Percentiles rank a stretch among this genome's conserved stretches.
Conservation (phyloP, 116 monocot species). For the Zostera marina region DNA sequence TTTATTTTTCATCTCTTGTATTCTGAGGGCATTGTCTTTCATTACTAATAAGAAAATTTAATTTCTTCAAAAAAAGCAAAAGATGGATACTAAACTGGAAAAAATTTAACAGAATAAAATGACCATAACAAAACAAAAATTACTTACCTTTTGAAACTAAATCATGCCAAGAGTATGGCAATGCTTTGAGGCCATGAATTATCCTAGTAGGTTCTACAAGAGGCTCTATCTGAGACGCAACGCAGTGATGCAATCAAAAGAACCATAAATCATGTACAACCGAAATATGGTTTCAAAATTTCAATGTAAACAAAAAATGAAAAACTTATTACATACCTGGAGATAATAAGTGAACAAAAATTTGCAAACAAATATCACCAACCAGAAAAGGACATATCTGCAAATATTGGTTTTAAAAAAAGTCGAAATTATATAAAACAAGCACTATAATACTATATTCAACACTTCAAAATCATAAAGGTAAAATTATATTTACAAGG, state of each 20-base stretch:
- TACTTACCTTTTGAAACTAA: slow-evolving; percentile 68
- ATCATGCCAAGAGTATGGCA: slow-evolving; percentile 92
- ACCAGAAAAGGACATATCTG: slow-evolving; percentile 94
- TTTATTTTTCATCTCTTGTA: too few species aligned
- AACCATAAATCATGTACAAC: neutral
- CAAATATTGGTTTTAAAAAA: neutral
- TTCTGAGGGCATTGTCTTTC: too few species aligned
- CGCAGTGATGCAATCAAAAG: neutral
- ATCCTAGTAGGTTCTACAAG: slow-evolving; percentile 69
- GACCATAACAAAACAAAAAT: neutral
- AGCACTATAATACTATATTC: too few species aligned
- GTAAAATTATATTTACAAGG: too few species aligned
- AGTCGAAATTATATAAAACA: too few species aligned
- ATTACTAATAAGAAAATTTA: too few species aligned
- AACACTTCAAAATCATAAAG: too few species aligned
- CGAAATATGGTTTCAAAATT: too few species aligned
- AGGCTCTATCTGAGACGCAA: slow-evolving; percentile 54
- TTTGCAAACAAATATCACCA: slow-evolving; percentile 81
- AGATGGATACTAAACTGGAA: neutral
- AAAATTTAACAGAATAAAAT: neutral
- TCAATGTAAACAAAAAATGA: neutral
- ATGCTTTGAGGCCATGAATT: slow-evolving; percentile 36
- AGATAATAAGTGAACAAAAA: slow-evolving; percentile 92
- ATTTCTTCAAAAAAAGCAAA: too few species aligned
- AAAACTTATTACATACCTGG: slow-evolving; percentile 31